Conservation (phyloP, 2,329 filamentous ascomycete species). For the Colletotrichum euphorbiae region DNA sequence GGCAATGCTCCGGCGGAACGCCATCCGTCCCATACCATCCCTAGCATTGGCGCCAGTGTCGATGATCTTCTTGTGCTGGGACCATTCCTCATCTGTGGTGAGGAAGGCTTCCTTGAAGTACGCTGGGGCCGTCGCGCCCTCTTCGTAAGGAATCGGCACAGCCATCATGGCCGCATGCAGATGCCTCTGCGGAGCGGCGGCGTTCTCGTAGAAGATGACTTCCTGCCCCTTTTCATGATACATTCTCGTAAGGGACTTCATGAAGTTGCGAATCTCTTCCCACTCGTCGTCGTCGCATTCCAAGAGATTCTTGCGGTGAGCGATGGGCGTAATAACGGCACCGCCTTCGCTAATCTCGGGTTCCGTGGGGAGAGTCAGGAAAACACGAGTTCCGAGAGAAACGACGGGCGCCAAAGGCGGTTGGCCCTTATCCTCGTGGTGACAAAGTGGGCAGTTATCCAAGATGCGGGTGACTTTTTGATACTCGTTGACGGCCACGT, state of each 20-base stretch:
- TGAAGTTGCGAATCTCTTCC: conserved; percentile 99
- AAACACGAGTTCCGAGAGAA: conserved; percentile 86
- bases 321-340: conserved; percentile 88
- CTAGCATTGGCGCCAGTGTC: conserved; percentile 78
- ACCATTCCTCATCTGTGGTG: conserved; percentile 90
- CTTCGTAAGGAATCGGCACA: conserved; percentile 87
- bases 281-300: conserved; percentile 99
- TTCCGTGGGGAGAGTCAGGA: conserved; percentile 87
- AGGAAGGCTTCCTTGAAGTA: conserved; percentile 97
- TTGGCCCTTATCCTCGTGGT: conserved; percentile 82
- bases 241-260: conserved; percentile 94
- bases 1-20: conserved; percentile 84
- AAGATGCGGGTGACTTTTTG: conserved; percentile 89
- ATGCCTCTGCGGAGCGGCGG: conserved; percentile 81
- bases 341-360: conserved; percentile 88
- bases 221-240: conserved; percentile 94
- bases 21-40: conserved; percentile 79
- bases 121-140: conserved; percentile 91
- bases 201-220: conserved; percentile 98
- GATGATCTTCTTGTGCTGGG: conserved; percentile 93
- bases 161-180: conserved; percentile 87
- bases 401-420: conserved; percentile 87
- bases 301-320: conserved; percentile 89
- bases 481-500: conserved; percentile 86
- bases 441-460: conserved; percentile 89